Base-by-base conservation (phyloP, 352 stramenopile species). In the Pythium folliculosum region DNA sequence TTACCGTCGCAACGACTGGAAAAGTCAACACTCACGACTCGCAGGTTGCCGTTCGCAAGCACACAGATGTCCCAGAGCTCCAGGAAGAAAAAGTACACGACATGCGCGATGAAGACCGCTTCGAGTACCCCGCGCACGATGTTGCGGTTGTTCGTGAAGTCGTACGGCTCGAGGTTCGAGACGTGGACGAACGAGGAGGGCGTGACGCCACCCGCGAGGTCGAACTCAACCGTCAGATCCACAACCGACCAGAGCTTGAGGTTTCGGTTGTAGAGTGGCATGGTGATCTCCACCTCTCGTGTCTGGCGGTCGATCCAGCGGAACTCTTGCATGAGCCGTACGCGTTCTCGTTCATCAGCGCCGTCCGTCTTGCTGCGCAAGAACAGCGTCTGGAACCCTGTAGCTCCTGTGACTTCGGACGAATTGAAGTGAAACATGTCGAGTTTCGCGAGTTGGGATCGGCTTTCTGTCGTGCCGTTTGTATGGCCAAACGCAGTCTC, bases 11-110 rank as follows among this genome's bases (percentile, higher is more conserved):
- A 40, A 40, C 12, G 35, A 12, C 12, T 6, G 35, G 12, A 40
- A 8, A 62, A 27, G 21, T 43, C 17, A n/a, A 21, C 49, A 53
- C 21, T 32, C 47, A 89, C 82, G 54, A 78, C 60, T 50, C 45
- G 65, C 16, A 83, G 35, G 45, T 68, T 89, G 8, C 80, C 80
- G 6, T 73, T 80, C 8, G 80, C 86, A 13, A 91, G 74, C 47
- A 89, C 82, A 35, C 76, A 89, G 25, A 86, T 60, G 30, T 91
- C 79, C 82, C 82, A 91, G 7, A 89, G 35, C 62, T 91, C 80
- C 1, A 89, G 57, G 23, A 91, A 25, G 23, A 79, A 65, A 47
- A 91, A 91, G 40, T 91, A 91, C 5, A 82, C 25, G 7, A 89
- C 79, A 45, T 88, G 82, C 0, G 51, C 49, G 3, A 85, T 50